Evolutionary conservation across 495 filamentous ascomycete genomes (phyloP), one percentile per base, ranked within the genome.

Genomic region (Penicillium angulare): DNA sequence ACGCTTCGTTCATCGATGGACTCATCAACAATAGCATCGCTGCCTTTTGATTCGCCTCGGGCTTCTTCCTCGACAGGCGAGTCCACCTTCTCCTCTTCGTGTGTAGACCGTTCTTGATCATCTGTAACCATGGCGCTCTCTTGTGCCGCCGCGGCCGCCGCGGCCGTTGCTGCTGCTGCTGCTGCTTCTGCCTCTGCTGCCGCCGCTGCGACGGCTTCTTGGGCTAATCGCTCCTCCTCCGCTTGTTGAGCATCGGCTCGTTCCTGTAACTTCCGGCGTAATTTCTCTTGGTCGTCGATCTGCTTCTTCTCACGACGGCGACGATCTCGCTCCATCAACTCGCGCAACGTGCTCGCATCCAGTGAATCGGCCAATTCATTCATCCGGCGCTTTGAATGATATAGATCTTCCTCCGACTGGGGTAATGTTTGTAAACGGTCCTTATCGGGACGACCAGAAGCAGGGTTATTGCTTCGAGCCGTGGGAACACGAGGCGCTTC

Each of bases 301-400:
- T 77, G 77, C 71, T 89, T 90, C 62, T 80, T 84, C 49, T 95
- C 88, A 50, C 77, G 79, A 24, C 91, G 78, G 50, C 89, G 81
- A 52, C 86, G 76, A 63, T 97, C 91, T 47, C 91, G 73, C 49
- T 97, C 91, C 78, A 97, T 81, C 27, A 95, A 65, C 58, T 95
- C 88, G 16, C 90, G 78, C 42, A 97, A 59, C 57, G 85, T 88
- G 29, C 86, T 80, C 1, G 91, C 87, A 67, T 86, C 87, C 34
- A 96, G 72, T 32, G 88, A 84, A 64, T 96, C 86, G 18, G 90
- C 91, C 31, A 93, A 72, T 39, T 87, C 83, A 55, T 92, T 86
- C 10, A 97, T 80, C 29, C 86, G 81, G 57, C 84, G 87, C 47
- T 79, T 84, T 3, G 87, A 83, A 31, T 60, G 55, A 51, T 78